phyloP scores from a whole-genome alignment of 139 green algal genomes.

The Penium margaritaceum region DNA sequence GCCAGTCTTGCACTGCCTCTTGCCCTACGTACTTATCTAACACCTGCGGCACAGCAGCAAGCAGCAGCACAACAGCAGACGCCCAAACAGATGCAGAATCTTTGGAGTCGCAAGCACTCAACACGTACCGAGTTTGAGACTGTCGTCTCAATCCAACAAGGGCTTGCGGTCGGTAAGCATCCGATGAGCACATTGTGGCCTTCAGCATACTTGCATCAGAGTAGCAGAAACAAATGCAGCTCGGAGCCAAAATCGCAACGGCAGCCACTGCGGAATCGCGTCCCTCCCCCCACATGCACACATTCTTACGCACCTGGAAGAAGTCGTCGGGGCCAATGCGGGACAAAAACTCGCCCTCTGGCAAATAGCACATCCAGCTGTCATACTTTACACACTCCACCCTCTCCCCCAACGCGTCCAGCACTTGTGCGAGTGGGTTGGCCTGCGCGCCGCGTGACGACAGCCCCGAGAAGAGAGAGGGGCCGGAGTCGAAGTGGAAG shows the following conservation, averaged over 20 bases:
- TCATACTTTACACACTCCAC: constrained; percentile 71
- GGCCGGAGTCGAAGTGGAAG: constrained; percentile 79
- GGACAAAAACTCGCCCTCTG: constrained; percentile 76
- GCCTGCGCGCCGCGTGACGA: constrained; percentile 38
- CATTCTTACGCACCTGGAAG: constrained; percentile 49
- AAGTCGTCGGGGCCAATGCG: constrained; percentile 59
- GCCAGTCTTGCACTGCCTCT: constrained; percentile 44
- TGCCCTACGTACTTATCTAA: constrained; percentile 19
- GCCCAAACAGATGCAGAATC: not conserved
- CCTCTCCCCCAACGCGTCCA: constrained; percentile 50
- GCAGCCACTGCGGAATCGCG: too few relatives aligned
- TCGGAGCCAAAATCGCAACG: too few relatives aligned
- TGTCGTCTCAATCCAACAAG: too few relatives aligned
- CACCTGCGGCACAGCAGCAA: not conserved
- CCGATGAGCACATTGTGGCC: too few relatives aligned
- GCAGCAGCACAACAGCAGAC: not conserved
- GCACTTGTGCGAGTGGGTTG: constrained; percentile 46
- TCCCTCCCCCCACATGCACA: not conserved
- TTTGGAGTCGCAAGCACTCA: too few relatives aligned
- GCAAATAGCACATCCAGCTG: constrained; percentile 87
- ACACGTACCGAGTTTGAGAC: too few relatives aligned
- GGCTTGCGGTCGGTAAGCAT: too few relatives aligned
- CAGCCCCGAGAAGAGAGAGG: constrained; percentile 76
- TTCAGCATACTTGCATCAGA: too few relatives aligned
- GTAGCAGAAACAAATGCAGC: too few relatives aligned